Evolutionary conservation across 345 rosid genomes (phyloP), one percentile per base, ranked within the genome.

Genomic region (Eucalyptus brandiana): DNA sequence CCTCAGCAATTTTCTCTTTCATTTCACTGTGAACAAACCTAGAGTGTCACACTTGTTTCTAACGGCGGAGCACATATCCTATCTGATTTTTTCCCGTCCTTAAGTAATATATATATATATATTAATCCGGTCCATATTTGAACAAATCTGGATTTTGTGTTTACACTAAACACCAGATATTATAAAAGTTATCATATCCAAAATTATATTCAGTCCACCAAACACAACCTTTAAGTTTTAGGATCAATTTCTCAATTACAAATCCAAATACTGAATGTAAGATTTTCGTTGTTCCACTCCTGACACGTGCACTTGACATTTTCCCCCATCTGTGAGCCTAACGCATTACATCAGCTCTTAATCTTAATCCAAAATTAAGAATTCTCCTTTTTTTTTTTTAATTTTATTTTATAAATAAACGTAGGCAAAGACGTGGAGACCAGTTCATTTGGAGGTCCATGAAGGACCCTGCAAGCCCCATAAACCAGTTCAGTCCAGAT

Each of bases 41-140:
- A 1, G 60, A 54, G 5, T 21, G 12, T 54, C 17, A 23, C 26
- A 23, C 28, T 54, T 54, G 2, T 21, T 54, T 54, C 12, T 54
- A 54, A 54, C 0, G 1, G 12, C 2, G 2, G 58, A 54, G 2
- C 26, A 54, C 5, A 2, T 54, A 23, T 54, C 28, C 5, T 23
- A 23, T 54, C 11, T 4, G 12, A 9, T 54, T 54, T 54, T 21
- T 1, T 4, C 60, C 2, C 28, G 21, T 0, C 12, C 12, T 23
- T 54, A 54, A 4, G 14, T 47, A 47, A 48, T 42, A 42, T 42
- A 6, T 50, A 15, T 37, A 37, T 37, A 37, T 37, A 37, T 37
- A 37, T 53, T 53, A 7, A 54, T 54, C 28, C 11, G 0, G 60
- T 54, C 60, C 28, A 54, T 54, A 54, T 54, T 54, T 23, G 12